Base-by-base conservation (phyloP, 2,329 filamentous ascomycete genomes). In the Paraphaeosphaeria minitans region DNA sequence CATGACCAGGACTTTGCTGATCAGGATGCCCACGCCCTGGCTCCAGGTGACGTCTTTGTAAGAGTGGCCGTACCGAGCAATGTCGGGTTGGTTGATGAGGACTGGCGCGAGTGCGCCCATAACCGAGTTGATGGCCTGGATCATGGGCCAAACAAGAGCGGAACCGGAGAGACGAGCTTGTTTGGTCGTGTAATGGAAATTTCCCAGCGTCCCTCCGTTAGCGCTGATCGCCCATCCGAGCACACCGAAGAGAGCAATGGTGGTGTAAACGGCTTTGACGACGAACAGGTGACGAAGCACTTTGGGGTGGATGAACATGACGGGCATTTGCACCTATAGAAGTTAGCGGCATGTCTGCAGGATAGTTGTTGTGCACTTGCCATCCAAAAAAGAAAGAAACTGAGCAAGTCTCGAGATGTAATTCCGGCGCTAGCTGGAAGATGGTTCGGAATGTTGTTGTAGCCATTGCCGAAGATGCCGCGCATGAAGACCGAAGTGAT, bases 401-500 rank as follows among this genome's bases (percentile, higher is more conserved):
- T 50, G 29, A 50, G 47, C 9, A 50, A 24, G n/a, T 50, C 47
- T 24, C 47, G 29, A 35, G 47, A 13, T 6, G 37, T 41, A 4
- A 43, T 65, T 14, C 61, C 54, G 16, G 33, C 41, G 12, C 14
- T 19, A 33, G 22, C 37, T 2, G 21, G 24, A 14, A 47, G 33
- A 16, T 41, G 33, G 4, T 10, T 35, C 12, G 46, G 6, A 47
- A 1, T 22, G 43, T 62, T 33, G 33, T 64, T 59, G 41, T 65
- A 62, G 7, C 63, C 56, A 19, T 65, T 66, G 9, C 64, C 64
- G 21, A 66, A 66, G 4, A 65, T 65, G 0, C 55, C 63, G 14
- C 63, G 54, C 64, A 66, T 66, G 56, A 66, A 66, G 1, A 66
- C 64, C 19, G 63, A 63, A 7, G 63, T 66, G 21, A 66, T 66